These are phyloP conservation scores for Coemansia sp. DNA, from an alignment of 192 early-diverging fungal genomes.

Conservation along the genomic window DNA sequence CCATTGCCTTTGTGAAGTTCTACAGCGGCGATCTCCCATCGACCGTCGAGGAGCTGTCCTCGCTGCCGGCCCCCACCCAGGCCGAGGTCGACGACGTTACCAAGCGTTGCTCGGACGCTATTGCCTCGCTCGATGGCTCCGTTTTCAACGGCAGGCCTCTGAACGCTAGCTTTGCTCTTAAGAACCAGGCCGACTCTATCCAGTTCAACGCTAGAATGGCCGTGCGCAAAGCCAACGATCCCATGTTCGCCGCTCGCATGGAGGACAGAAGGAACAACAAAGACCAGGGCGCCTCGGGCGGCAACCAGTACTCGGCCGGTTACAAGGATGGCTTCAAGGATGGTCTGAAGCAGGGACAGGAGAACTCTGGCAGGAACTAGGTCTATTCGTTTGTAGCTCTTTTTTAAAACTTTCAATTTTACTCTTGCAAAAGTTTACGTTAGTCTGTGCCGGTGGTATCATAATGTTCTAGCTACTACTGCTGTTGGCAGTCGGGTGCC, in stretches of 20 bases:
- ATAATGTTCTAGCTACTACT: neutral
- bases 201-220: conserved; percentile 35
- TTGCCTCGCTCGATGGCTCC: conserved; percentile 11
- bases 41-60: conserved; percentile 35
- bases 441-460: neutral
- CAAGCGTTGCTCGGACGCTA: conserved; percentile 11
- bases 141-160: conserved; percentile 10
- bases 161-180: conserved; percentile 3
- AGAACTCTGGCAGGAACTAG: neutral
- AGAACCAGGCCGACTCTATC: conserved; percentile 38
- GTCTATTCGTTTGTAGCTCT: neutral
- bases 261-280: neutral
- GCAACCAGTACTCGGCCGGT: conserved; percentile 18
- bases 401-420: neutral
- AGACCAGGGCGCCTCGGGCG: neutral
- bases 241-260: conserved; percentile 8
- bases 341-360: conserved; percentile 17
- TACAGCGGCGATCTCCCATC: conserved; percentile 34
- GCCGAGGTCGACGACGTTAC: conserved; percentile 23
- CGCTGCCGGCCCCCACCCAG: conserved; percentile 15
- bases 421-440: neutral
- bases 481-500: conserved; percentile 18
- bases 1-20: conserved; percentile 39
- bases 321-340: conserved; percentile 42
- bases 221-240: conserved; percentile 19